Base-by-base conservation (phyloP, 2,329 filamentous ascomycete genomes). In the Trichoderma koningiopsis region DNA sequence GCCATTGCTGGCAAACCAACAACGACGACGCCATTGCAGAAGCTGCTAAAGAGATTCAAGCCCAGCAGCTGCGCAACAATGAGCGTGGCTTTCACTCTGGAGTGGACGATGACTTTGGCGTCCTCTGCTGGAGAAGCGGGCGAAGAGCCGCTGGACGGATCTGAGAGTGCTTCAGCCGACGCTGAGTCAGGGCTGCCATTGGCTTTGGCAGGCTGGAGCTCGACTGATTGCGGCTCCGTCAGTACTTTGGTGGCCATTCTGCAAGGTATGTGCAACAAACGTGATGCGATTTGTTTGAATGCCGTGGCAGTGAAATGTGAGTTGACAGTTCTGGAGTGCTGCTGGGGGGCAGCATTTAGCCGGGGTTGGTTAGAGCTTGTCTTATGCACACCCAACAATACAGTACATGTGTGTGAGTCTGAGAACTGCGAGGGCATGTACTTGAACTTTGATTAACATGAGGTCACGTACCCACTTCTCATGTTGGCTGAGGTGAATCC, bases 1-100 rank as follows among this genome's bases (percentile, higher is more conserved):
- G 81, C 78, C 68, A 85, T 83, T 13, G 75, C 73, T 5, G 83
- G 81, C 0, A 84, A 75, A 24, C 77, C 77, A 31, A 83, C 77
- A 2, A 82, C 74, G 22, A 83, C 74, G n/a, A 69, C 60, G 33
- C 68, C 68, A 27, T 65, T 69, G 68, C 52, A 47, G 52, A 64
- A 64, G 61, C 68, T 69, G 60, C 49, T 57, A 29, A 64, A 55
- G 49, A 69, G 55, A 31, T 66, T 69, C 49, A 69, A 5, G 35
- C 68, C 68, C n/a, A 64, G 47, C 4, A 69, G 61, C 22, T 71
- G 70, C 7, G 58, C 52, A 43, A 64, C 35, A 56, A 64, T 19
- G 19, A 64, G 52, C 37, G 19, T 43, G 29, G 49, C 61, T 24
- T 52, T 24, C 14, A 37, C 13, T 11, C 24, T 56, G 24, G 61